Evolutionary conservation across 352 stramenopile genomes (phyloP), one percentile per base, ranked within the genome.

Genomic region (Globisporangium abappressorium): DNA sequence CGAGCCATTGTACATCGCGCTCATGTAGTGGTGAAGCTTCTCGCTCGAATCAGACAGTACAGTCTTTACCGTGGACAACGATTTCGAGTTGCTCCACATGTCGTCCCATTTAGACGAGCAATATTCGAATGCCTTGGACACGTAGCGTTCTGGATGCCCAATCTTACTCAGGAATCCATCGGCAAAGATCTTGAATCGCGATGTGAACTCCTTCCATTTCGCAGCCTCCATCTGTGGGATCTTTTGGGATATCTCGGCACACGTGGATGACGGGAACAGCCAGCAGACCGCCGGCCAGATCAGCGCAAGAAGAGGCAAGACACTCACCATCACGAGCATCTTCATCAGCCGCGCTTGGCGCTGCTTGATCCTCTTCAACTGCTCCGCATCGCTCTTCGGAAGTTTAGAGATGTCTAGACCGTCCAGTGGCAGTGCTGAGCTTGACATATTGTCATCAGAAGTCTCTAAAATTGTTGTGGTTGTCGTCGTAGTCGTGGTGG

Each of bases 241-340:
- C 4, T 15, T n/a, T 15, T 22, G 30, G 11, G 30, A 62, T 12
- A 22, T 3, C 8, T 24, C 18, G 8, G 34, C n/a, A 22, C 41
- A 33, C 56, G 46, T 62, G 33, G 33, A 62, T 1, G 56, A 49
- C n/a, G 56, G 56, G n/a, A 18, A 22, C n/a, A 62, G n/a, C 56
- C 20, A 46, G 34, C 56, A 49, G 24, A 38, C n/a, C 0, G 33
- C n/a, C 26, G 56, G 33, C 56, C 56, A 62, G 14, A 15, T 6
- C 11, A 62, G 56, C 26, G 34, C 12, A 38, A 62, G 56, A 49
- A 62, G 56, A 33, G 56, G 33, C 11, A 61, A 20, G n/a, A 61
- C 20, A 22, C 56, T 61, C 33, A 62, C 15, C 11, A 36, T 15
- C 11, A 62, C 20, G 30, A 62, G 34, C 12, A 49, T 24, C 33